A percentile compares a stretch with the other conserved stretches of the same genome.
These are phyloP conservation scores for Amanita muscaria DNA, from an alignment of 768 basidiomycete genomes.

Conservation along the genomic window DNA sequence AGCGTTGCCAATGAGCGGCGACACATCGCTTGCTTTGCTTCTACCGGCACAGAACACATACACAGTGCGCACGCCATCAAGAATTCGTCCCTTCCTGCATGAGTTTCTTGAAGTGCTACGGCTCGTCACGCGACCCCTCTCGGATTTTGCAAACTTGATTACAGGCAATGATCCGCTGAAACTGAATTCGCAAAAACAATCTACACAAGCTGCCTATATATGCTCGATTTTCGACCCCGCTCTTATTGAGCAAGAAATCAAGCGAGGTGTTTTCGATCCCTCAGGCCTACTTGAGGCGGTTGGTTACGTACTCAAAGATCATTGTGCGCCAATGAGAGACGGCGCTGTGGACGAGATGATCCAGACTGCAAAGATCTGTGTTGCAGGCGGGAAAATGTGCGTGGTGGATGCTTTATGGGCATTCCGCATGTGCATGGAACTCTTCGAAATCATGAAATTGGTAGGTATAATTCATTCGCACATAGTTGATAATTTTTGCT, in stretches of 20 bases:
- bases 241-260: slow-evolving; percentile 76
- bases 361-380: slow-evolving; percentile 49
- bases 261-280: slow-evolving; percentile 69
- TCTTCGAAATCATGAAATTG: slow-evolving; percentile 92
- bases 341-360: slow-evolving; percentile 79
- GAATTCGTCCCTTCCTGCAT: slow-evolving; percentile 57
- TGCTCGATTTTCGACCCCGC: slow-evolving; percentile 73
- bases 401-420: slow-evolving; percentile 63
- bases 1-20: slow-evolving; percentile 31
- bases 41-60: slow-evolving; percentile 35
- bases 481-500: slow-evolving; percentile 16
- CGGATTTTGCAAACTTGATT: slow-evolving; percentile 51
- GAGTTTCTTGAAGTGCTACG: slow-evolving; percentile 79
- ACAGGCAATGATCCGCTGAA: slow-evolving; percentile 51
- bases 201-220: slow-evolving; percentile 58
- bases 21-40: slow-evolving; percentile 34
- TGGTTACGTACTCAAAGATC: slow-evolving; percentile 75
- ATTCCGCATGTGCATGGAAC: slow-evolving; percentile 77
- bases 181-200: slow-evolving; percentile 52
- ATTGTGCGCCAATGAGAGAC: slow-evolving; percentile 93
- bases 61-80: slow-evolving; percentile 63
- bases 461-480: slow-evolving; percentile 37
- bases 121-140: slow-evolving; percentile 76
- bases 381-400: slow-evolving; percentile 43
- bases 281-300: slow-evolving; percentile 70